phyloP scores from a whole-genome alignment of 2,329 filamentous ascomycete species.

The Lasiodiplodia gonubiensis region DNA sequence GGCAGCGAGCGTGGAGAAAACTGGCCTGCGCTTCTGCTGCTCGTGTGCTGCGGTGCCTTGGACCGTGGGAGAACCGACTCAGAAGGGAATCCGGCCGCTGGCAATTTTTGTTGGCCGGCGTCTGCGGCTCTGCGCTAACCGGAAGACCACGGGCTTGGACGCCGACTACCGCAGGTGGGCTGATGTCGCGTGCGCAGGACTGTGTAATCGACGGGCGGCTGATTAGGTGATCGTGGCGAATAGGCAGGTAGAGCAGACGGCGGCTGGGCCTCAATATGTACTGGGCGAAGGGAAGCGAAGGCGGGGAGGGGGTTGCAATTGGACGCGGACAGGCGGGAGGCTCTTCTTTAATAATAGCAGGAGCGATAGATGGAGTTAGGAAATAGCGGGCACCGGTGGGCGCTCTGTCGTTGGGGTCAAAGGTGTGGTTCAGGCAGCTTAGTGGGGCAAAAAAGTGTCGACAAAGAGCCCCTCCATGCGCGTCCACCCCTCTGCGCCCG shows the following conservation, averaged over 20 bases:
- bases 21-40: neutral
- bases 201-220: slow-evolving; percentile 13
- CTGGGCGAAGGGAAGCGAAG: slow-evolving; percentile 5
- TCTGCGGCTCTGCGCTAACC: slow-evolving; percentile 20
- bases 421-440: neutral
- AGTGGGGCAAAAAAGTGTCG: slow-evolving; percentile 19
- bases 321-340: slow-evolving; percentile 11
- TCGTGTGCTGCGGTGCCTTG: neutral
- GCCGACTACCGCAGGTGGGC: slow-evolving; percentile 1
- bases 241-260: neutral
- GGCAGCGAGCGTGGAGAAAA: slow-evolving; percentile 1
- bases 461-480: slow-evolving; percentile 13
- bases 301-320: neutral
- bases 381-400: slow-evolving; percentile 3
- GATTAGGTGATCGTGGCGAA: slow-evolving; percentile 11
- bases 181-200: slow-evolving; percentile 13
- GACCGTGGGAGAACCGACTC: neutral
- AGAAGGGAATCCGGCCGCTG: neutral
- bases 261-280: slow-evolving; percentile 5
- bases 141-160: slow-evolving; percentile 1
- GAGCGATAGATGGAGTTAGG: slow-evolving; percentile 21
- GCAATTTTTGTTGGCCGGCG: neutral
- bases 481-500: neutral
- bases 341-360: slow-evolving; percentile 2
- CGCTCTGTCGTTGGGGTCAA: slow-evolving; percentile 1